Evolutionary conservation across 2,329 filamentous ascomycete species (phyloP), one percentile per base, ranked within the genome.

Genomic region (Pseudogymnoascus verrucosus): DNA sequence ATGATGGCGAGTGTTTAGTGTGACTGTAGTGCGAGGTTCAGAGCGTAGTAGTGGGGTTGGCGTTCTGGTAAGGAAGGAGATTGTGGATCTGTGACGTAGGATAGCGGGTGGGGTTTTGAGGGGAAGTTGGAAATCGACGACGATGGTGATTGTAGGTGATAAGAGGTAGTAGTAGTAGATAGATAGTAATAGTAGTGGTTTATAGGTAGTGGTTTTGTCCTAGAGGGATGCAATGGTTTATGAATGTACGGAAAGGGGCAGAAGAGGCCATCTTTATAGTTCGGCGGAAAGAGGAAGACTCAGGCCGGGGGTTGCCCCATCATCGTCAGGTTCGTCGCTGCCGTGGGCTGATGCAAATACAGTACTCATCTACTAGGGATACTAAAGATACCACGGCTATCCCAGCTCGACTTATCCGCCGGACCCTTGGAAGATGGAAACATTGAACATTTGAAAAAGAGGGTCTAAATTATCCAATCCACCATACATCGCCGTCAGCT

Each of bases 1-100:
- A 51, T 51, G 44, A 51, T 51, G 44, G 44, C 21, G 44, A 51
- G 44, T 51, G 44, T 51, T 28, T 51, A 51, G 44, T 47, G 42
- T 8, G 42, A 14, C 8, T 47, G 42, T 47, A 44, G 40, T 44
- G 40, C 40, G 40, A 5, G 11, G 40, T 47, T 47, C 42, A 47
- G 42, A 47, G 42, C 42, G 21, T 26, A 28, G 44, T 51, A 51
- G 44, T 6, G 44, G 44, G 44, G 44, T 51, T 51, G 44, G 21
- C 6, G 12, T 51, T 6, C 1, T 51, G 21, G 44, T 26, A 28
- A 12, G 44, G 44, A 6, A n/a, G 44, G 44, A 51, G 23, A 51
- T 7, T 26, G 44, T 51, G 44, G 44, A 51, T 51, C 44, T 51
- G 23, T 51, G 44, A 51, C 44, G 44, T 51, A 51, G 44, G 44